Evolutionary conservation across 352 stramenopile species (phyloP), one percentile per base, ranked within the genome.

Genomic region (Phytopythium chamaehyphon): DNA sequence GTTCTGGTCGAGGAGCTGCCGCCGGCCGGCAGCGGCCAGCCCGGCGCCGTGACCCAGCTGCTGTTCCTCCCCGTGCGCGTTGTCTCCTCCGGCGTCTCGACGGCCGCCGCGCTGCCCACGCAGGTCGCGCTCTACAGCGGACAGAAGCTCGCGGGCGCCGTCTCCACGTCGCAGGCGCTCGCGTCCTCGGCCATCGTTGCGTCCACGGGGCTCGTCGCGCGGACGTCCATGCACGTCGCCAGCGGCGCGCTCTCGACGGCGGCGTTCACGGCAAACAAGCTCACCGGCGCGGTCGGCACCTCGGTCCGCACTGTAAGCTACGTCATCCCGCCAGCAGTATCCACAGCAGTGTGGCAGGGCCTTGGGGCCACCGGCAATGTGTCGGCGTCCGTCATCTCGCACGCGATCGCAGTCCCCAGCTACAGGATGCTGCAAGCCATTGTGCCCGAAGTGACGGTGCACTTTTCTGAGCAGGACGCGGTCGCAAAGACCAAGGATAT

Each of bases 341-440:
- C 77, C 18, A 85, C 73, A 40, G 71, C 68, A 0, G 57, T 89
- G 50, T 89, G 73, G 74, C 66, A 86, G 18, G 64, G 78, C 9
- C 68, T 90, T 54, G 74, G 73, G 16, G 66, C 68, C 14, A 88
- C 81, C 6, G 68, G 81, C 0, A 87, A 66, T n/a, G 69, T 66
- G 21, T 88, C 78, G 0, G 69, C 72, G 35, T 77, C 64, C 12
- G 66, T 86, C 21, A 54, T 90, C 19, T 75, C 78, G 11, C 76
- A 81, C 51, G 74, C 76, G 18, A 88, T 92, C 48, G 76, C 76
- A 0, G 66, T 92, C 22, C 81, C 81, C 2, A 67, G 73, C 22
- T 90, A 89, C 47, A 66, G 74, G 26, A 82, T 91, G 73, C 46
- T 82, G 11, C 57, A 59, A 5, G 61, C 65, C 10, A 49, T 91